Evolutionary conservation across 1,139 yeast genomes (phyloP).

Genomic region (Geotrichum phurueaensis): DNA sequence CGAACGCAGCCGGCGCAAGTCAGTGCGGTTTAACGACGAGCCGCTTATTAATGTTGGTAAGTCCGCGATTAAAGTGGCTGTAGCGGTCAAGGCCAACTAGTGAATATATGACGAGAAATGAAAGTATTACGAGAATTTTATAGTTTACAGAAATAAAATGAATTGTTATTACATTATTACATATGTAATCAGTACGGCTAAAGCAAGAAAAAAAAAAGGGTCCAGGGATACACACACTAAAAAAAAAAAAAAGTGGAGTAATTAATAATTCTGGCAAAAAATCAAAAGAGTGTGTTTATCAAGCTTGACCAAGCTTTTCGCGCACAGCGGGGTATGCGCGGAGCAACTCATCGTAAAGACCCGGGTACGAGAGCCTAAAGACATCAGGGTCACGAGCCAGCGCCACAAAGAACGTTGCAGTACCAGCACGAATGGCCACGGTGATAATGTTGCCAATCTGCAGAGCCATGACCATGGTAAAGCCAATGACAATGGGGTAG

Average conservation of each 20-base stretch:
- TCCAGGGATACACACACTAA: background rate
- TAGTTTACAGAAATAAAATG: background rate
- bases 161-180: background rate
- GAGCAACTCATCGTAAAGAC: slow-evolving; percentile 65
- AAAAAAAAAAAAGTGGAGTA: background rate
- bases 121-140: background rate
- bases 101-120: background rate
- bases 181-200: background rate
- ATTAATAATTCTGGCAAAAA: background rate
- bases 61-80: background rate
- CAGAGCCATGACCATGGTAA: slow-evolving; percentile 65
- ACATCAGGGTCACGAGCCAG: slow-evolving; percentile 85
- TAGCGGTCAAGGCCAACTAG: background rate
- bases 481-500: slow-evolving; percentile 73
- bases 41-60: background rate
- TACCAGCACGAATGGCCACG: slow-evolving; percentile 73
- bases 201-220: background rate
- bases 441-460: slow-evolving; percentile 72
- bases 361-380: slow-evolving; percentile 70
- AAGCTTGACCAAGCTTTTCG: slow-evolving; percentile 31
- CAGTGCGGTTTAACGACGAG: slow-evolving; percentile 17
- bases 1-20: slow-evolving; percentile 17
- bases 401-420: slow-evolving; percentile 81
- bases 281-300: background rate
- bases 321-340: slow-evolving; percentile 70